Base-by-base conservation (phyloP, 306 rosid genomes). In the Quercus bicolor region DNA sequence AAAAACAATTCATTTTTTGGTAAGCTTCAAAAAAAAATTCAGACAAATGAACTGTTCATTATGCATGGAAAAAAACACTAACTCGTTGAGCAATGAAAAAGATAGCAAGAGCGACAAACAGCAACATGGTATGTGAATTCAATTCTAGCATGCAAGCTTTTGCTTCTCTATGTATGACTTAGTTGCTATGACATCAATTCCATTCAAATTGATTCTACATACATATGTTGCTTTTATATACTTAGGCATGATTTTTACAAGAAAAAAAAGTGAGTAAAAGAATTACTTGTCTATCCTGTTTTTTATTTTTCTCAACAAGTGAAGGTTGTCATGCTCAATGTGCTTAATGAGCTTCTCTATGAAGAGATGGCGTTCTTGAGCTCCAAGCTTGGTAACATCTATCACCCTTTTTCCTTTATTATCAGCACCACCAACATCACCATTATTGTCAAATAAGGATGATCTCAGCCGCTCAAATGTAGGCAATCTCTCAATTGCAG, bases 341-440 rank as follows among this genome's bases (percentile, higher is more conserved):
- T 86, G 83, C 54, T 82, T 82, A 84, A 88, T 84, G 74, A 88
- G 86, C 73, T 70, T 79, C 51, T 82, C 84, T 4, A 86, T 80
- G 75, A 88, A 84, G 10, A 79, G n/a, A 69, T 43, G 88, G 1
- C 85, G 65, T 62, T 88, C 90, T 74, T 10, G 34, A 65, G 78
- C 87, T 68, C 75, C 84, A 34, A 88, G 84, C 85, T 88, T 86
- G 18, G 90, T 55, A 4, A 88, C 90, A 56, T 88, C 88, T 48
- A 80, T 62, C 10, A 85, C 88, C 62, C 29, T 28, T 55, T 80
- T 81, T 15, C 74, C 81, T n/a, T 81, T 69, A 56, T 64, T 60
- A 4, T 75, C 83, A 31, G 11, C 16, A 26, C 14, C 84, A 23
- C 37, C 24, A 5, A 4, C 40, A 9, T 61, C 60, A 21, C 6